These are phyloP conservation scores for Papiliotrema flavescens DNA, from an alignment of 1,284 basidiomycete genomes.

Conservation along the genomic window DNA sequence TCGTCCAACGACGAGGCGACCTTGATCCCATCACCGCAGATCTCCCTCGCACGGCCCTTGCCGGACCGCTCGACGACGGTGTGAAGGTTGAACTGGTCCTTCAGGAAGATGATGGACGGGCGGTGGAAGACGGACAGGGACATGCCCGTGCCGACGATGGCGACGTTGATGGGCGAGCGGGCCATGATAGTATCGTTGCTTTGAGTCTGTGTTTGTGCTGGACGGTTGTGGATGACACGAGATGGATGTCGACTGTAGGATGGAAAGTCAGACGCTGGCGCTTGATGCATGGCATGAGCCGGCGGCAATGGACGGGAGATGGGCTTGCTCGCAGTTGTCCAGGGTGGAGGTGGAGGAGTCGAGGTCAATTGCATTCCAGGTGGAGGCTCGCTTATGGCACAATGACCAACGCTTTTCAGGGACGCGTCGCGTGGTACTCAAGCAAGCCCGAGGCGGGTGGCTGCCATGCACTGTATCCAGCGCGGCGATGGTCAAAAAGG, in stretches of 20 bases:
- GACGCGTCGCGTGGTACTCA: too few relatives aligned
- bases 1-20: constrained; percentile 45
- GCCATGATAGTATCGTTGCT: background rate
- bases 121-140: constrained; percentile 72
- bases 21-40: constrained; percentile 37
- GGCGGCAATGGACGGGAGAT: background rate
- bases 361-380: too few relatives aligned
- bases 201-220: background rate
- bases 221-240: background rate
- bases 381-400: too few relatives aligned
- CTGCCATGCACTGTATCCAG: too few relatives aligned
- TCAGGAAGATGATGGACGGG: constrained; percentile 71
- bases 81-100: constrained; percentile 66
- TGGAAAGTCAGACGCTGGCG: too few relatives aligned
- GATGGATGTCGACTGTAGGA: too few relatives aligned
- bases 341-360: background rate
- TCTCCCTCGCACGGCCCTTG: constrained; percentile 27
- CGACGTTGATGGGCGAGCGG: constrained; percentile 46
- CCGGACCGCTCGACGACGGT: constrained; percentile 55
- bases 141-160: constrained; percentile 71
- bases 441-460: too few relatives aligned
- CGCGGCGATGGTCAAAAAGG: too few relatives aligned
- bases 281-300: background rate
- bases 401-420: too few relatives aligned
- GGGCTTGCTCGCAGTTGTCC: too few relatives aligned